These are phyloP conservation scores for Axilococcus clingmanii DNA, from an alignment of 139 green algal species.

Conservation along the genomic window DNA sequence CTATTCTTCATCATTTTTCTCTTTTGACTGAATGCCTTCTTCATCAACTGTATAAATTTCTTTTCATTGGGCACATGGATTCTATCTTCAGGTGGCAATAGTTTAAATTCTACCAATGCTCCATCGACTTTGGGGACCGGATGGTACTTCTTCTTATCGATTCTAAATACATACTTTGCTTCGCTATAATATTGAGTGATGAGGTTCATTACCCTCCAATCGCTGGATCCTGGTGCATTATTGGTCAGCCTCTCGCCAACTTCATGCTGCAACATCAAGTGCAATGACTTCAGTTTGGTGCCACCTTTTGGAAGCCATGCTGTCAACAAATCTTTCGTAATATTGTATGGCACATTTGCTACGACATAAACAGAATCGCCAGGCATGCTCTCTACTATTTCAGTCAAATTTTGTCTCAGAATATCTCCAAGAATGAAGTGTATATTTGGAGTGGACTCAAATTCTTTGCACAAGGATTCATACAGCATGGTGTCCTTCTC, in stretches of 20 bases:
- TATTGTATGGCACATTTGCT: slow-evolving; percentile 96
- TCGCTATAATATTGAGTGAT: slow-evolving; percentile 59
- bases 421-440: slow-evolving; percentile 57
- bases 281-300: slow-evolving; percentile 42
- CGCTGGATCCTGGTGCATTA: slow-evolving; percentile 21
- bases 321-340: slow-evolving; percentile 85
- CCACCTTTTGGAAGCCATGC: slow-evolving; percentile 64
- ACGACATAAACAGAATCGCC: slow-evolving; percentile 53
- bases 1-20: slow-evolving; percentile 26
- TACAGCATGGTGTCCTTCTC: slow-evolving; percentile 84
- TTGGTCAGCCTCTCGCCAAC: slow-evolving; percentile 51
- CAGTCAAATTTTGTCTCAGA: slow-evolving; percentile 37
- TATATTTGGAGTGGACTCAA: slow-evolving; percentile 10
- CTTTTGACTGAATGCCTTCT: slow-evolving; percentile 24
- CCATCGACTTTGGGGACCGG: slow-evolving; percentile 74
- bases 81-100: slow-evolving; percentile 25
- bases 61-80: slow-evolving; percentile 9
- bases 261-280: slow-evolving; percentile 50
- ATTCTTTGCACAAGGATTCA: slow-evolving; percentile 35
- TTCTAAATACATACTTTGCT: slow-evolving; percentile 60
- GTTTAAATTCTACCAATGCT: slow-evolving; percentile 64
- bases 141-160: slow-evolving; percentile 55
- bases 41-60: slow-evolving; percentile 16
- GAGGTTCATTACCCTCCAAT: slow-evolving; percentile 81
- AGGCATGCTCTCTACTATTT: slow-evolving; percentile 26